Percentiles rank a stretch among this genome's conserved stretches.
Evolutionary conservation across 306 rosid genomes (phyloP).

Genomic region (Medicago ruthenica): DNA sequence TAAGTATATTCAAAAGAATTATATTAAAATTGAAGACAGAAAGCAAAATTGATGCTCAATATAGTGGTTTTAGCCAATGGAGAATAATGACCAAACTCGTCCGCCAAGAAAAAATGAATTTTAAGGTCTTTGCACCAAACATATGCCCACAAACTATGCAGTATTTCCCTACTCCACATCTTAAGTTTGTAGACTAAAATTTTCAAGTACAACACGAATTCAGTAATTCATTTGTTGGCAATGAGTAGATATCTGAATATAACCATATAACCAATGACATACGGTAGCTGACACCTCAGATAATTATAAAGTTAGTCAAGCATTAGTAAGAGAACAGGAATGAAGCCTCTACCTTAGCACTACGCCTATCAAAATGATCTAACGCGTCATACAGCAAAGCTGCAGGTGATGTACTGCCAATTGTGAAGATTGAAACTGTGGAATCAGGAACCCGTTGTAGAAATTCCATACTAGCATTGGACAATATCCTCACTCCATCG

Average conservation of each 20-base stretch:
- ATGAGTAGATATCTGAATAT: constrained; percentile 28
- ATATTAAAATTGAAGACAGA: not conserved
- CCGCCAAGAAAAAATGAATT: not conserved
- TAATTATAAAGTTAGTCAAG: constrained; percentile 19
- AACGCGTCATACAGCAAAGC: constrained; percentile 93
- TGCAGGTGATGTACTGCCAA: constrained; percentile 97
- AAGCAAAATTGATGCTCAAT: not conserved
- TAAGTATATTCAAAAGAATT: not conserved
- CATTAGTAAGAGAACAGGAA: constrained; percentile 29
- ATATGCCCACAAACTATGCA: not conserved
- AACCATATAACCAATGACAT: not conserved
- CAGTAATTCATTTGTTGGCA: not conserved
- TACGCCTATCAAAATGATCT: constrained; percentile 97
- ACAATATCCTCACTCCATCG: constrained; percentile 95
- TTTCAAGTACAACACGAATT: not conserved
- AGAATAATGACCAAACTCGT: constrained; percentile 10
- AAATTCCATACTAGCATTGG: constrained; percentile 88
- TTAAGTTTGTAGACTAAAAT: not conserved
- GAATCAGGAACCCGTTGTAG: constrained; percentile 95
- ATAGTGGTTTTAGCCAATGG: constrained; percentile 15
- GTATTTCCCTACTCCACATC: constrained; percentile 7
- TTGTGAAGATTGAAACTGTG: constrained; percentile 88
- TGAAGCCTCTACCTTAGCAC: constrained; percentile 80
- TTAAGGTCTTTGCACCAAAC: constrained; percentile 25
- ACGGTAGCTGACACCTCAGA: constrained; percentile 25